Percentiles rank a stretch among this genome's conserved stretches.
Conservation (phyloP, 2,329 filamentous ascomycete species). For the Colletotrichum cuscutae region DNA sequence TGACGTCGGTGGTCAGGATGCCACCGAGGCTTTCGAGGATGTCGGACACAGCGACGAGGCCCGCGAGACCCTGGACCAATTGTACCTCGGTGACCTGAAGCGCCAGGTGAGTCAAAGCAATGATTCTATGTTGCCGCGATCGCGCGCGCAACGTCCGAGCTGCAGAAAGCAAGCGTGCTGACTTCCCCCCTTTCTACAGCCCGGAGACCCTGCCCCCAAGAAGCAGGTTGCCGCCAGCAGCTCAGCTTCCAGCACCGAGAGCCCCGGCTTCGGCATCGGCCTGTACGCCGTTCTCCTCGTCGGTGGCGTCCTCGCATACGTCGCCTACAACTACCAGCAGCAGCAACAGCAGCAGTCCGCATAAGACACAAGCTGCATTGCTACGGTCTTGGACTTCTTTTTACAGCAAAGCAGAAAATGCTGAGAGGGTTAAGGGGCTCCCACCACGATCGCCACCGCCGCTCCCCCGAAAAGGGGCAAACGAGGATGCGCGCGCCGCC, state of each 20-base stretch:
- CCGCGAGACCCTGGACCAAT: constrained; percentile 86
- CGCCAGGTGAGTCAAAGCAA: constrained; percentile 70
- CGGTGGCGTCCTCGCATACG: constrained; percentile 81
- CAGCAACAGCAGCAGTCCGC: constrained; percentile 53
- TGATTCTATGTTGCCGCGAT: background rate
- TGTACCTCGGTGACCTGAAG: constrained; percentile 83
- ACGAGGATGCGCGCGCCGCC: background rate
- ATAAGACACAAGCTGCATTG: constrained; percentile 12
- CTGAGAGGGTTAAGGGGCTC: background rate
- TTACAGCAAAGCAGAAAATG: background rate
- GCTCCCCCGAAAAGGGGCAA: background rate
- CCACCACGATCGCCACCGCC: background rate
- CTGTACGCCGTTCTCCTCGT: constrained; percentile 85
- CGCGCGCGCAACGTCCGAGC: constrained; percentile 10
- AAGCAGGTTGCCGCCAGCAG: constrained; percentile 60
- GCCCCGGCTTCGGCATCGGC: constrained; percentile 75
- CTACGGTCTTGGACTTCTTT: background rate
- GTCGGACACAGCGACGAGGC: constrained; percentile 99
- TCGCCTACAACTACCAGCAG: constrained; percentile 87
- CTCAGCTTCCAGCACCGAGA: constrained; percentile 57
- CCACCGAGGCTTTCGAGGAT: constrained; percentile 98
- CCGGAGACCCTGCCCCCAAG: constrained; percentile 83
- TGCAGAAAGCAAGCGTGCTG: constrained; percentile 33
- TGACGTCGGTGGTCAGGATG: constrained; percentile 94
- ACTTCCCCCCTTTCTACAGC: constrained; percentile 55